These are phyloP conservation scores for Larix kaempferi DNA, from an alignment of 75 land plant species.

Conservation along the genomic window DNA sequence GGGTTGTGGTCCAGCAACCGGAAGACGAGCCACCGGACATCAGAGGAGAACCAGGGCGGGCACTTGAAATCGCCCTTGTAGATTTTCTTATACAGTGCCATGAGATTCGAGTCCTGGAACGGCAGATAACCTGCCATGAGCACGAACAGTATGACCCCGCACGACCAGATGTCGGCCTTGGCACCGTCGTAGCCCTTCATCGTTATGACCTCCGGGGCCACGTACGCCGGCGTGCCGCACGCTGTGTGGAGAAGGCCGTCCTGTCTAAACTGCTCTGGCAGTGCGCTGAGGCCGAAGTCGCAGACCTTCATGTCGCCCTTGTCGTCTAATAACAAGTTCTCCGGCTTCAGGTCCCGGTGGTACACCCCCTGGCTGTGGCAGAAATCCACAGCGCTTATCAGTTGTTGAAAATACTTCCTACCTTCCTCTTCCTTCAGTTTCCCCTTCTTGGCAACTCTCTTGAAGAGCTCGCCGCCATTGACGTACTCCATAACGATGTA, in stretches of 20 bases:
- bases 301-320: slow-evolving; percentile 48
- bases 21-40: slow-evolving; percentile 34
- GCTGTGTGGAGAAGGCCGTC: slow-evolving; percentile 68
- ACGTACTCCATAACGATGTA: slow-evolving; percentile 73
- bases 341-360: slow-evolving; percentile 31
- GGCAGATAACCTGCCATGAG: slow-evolving; percentile 60
- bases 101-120: slow-evolving; percentile 16
- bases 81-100: slow-evolving; percentile 33
- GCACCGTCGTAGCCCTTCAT: slow-evolving; percentile 68
- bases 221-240: slow-evolving; percentile 74
- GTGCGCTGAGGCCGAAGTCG: slow-evolving; percentile 58
- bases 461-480: slow-evolving; percentile 59
- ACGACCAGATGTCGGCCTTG: slow-evolving; percentile 76
- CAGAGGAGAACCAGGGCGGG: slow-evolving; percentile 73
- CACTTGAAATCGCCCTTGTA: slow-evolving; percentile 61
- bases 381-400: slow-evolving; percentile 53
- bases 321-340: slow-evolving; percentile 8
- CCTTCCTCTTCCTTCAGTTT: slow-evolving; percentile 36
- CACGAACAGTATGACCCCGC: slow-evolving; percentile 63
- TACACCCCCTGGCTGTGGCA: slow-evolving; percentile 64
- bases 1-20: slow-evolving; percentile 66
- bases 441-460: slow-evolving; percentile 25
- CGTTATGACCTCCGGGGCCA: slow-evolving; percentile 66
- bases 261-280: slow-evolving; percentile 34
- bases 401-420: slow-evolving; percentile 54